Conservation (phyloP, 2,329 filamentous ascomycete species). For the Daldinia sp. region DNA sequence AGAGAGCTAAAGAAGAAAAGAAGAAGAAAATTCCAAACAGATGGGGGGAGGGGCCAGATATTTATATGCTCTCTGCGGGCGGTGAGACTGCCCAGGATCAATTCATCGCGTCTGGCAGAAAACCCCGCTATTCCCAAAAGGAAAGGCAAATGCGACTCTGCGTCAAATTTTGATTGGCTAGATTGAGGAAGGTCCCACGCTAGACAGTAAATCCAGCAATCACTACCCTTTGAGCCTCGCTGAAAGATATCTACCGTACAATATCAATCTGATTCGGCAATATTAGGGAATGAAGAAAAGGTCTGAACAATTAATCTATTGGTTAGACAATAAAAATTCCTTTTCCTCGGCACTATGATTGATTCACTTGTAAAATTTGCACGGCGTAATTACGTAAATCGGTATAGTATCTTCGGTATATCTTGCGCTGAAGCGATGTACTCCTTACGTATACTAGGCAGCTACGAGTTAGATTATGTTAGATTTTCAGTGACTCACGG, state of each 20-base stretch:
- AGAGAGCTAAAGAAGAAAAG: constrained; percentile 40
- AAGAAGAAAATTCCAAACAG: constrained; percentile 13
- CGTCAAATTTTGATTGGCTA: constrained; percentile 11
- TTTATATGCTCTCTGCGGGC: background rate
- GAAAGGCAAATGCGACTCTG: background rate
- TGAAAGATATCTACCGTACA: background rate
- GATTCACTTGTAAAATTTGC: background rate
- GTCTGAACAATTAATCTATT: background rate
- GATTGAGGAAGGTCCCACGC: background rate
- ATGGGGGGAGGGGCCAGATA: background rate
- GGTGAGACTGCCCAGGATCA: background rate
- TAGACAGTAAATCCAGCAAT: background rate
- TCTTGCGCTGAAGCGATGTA: background rate
- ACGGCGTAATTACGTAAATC: background rate
- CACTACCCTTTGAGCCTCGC: background rate
- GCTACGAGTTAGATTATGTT: background rate
- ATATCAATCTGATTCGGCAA: constrained; percentile 1
- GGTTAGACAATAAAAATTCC: background rate
- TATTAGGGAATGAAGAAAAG: background rate
- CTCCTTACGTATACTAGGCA: background rate
- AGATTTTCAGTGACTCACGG: background rate
- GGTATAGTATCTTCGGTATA: background rate
- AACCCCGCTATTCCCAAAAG: background rate
- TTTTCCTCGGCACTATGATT: background rate
- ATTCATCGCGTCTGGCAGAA: background rate